These are phyloP conservation scores for Eimeria tenella DNA, from an alignment of 169 alveolate genomes.

Conservation along the genomic window DNA sequence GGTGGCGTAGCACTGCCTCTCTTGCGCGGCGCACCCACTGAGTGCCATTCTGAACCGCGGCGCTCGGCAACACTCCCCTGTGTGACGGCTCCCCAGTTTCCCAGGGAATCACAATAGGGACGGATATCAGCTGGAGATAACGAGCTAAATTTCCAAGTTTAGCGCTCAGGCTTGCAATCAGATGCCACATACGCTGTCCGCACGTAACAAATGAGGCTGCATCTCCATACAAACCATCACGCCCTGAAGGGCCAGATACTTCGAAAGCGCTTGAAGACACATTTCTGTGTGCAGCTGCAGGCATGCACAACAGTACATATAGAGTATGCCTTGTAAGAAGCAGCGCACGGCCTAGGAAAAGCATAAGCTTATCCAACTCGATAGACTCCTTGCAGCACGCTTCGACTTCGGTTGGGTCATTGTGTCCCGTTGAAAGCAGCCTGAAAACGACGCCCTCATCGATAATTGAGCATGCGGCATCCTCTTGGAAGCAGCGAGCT, in stretches of 20 bases:
- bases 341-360: conserved; percentile 52
- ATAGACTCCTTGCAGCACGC: background rate
- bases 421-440: background rate
- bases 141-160: conserved; percentile 52
- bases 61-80: background rate
- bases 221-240: conserved; percentile 37
- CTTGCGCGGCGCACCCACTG: conserved; percentile 51
- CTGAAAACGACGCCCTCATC: conserved; percentile 13
- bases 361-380: conserved; percentile 33
- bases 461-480: conserved; percentile 59
- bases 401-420: background rate
- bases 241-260: background rate
- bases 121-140: background rate
- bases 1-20: conserved; percentile 50
- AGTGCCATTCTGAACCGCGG: background rate
- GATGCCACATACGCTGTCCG: conserved; percentile 7
- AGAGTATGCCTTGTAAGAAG: conserved; percentile 60
- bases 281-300: background rate
- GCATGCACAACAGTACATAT: conserved; percentile 55
- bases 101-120: conserved; percentile 66
- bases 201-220: conserved; percentile 59
- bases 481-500: conserved; percentile 47
- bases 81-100: background rate
- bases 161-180: conserved; percentile 16
- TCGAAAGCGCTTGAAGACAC: background rate